Conservation (phyloP, 345 rosid species). For the Stellera chamaejasme region DNA sequence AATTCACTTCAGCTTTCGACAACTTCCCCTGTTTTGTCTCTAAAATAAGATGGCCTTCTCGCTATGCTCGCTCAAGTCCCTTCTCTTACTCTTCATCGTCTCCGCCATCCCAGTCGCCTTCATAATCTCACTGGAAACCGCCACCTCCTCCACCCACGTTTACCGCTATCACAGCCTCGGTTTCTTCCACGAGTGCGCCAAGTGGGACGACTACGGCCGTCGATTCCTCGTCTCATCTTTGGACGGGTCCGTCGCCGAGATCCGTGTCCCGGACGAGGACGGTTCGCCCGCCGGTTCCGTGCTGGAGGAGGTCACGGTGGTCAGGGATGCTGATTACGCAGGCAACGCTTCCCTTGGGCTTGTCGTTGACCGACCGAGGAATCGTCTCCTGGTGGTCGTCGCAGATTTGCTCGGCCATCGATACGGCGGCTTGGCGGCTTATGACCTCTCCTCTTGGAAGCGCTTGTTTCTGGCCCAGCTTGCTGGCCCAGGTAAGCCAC, state of each 20-base stretch:
- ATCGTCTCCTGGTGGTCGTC: constrained; percentile 62
- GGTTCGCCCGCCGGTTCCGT: constrained; percentile 11
- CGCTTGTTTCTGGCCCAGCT: constrained; percentile 65
- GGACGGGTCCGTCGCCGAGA: constrained; percentile 69
- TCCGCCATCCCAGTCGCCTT: constrained; percentile 70
- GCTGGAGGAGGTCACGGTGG: constrained; percentile 45
- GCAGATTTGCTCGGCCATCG: constrained; percentile 53
- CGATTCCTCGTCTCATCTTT: constrained; percentile 78
- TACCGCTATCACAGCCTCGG: constrained; percentile 68
- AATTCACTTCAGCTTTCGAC: background rate
- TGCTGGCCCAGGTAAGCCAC: constrained; percentile 41
- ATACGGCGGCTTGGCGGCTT: constrained; percentile 67
- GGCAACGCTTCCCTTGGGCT: constrained; percentile 73
- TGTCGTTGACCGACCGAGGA: constrained; percentile 49
- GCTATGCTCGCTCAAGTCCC: constrained; percentile 30
- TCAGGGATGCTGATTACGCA: constrained; percentile 56
- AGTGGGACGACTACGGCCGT: constrained; percentile 67
- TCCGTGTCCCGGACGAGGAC: constrained; percentile 37
- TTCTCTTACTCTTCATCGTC: constrained; percentile 35
- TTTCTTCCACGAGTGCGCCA: constrained; percentile 74
- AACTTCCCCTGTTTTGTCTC: background rate
- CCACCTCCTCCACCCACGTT: constrained; percentile 51
- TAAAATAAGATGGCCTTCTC: constrained; percentile 16
- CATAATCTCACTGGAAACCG: constrained; percentile 47
- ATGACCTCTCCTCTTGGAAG: constrained; percentile 76